phyloP scores from a whole-genome alignment of 1,139 yeast genomes.

The Pichia cactophila region DNA sequence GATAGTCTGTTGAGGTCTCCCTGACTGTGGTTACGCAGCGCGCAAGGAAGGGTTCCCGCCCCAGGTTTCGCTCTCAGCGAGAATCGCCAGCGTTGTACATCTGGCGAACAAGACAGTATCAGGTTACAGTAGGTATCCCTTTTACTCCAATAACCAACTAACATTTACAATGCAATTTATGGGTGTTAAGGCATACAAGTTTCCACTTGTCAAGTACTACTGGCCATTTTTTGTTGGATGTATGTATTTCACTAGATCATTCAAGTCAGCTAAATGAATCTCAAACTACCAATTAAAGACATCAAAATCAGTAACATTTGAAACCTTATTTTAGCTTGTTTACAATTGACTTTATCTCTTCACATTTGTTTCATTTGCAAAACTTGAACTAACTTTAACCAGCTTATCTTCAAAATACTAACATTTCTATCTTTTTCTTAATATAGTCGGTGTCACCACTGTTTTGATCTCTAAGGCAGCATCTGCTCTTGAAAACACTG shows the following conservation, averaged over 20 bases:
- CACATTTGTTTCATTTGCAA: not conserved
- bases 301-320: too few relatives aligned
- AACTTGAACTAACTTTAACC: not conserved
- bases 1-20: too few relatives aligned
- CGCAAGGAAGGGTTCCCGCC: not conserved
- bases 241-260: constrained; percentile 20
- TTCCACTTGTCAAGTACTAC: constrained; percentile 44
- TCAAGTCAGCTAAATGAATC: not conserved
- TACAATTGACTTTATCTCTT: too few relatives aligned
- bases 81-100: not conserved
- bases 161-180: constrained; percentile 22
- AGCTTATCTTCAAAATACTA: constrained; percentile 12
- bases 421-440: constrained; percentile 10
- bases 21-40: constrained; percentile 8
- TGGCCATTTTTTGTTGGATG: constrained; percentile 67
- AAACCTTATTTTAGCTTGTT: too few relatives aligned
- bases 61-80: not conserved
- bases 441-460: constrained; percentile 42
- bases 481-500: constrained; percentile 45
- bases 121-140: too few relatives aligned
- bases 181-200: constrained; percentile 29
- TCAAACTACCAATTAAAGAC: not conserved
- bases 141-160: not conserved
- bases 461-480: constrained; percentile 53
- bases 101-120: not conserved